Percentiles rank a stretch among this genome's conserved stretches.
Conservation (phyloP, 2,329 filamentous ascomycete species). For the Macrophomina pseudophaseolina region DNA sequence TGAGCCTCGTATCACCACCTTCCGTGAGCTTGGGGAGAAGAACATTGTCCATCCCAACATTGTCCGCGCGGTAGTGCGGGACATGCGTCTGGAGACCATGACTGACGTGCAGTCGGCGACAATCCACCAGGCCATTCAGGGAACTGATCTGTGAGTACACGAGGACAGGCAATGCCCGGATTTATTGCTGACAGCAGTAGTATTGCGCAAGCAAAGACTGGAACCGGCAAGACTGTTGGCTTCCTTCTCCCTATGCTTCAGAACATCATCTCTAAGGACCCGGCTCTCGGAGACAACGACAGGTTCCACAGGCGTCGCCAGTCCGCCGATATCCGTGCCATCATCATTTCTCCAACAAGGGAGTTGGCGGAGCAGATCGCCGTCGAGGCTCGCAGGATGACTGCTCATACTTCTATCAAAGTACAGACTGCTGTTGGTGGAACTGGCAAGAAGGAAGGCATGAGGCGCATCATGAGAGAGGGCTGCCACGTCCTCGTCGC, state of each 20-base stretch:
- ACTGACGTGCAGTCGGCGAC: conserved; percentile 89
- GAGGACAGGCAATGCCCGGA: background rate
- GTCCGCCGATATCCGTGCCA: conserved; percentile 61
- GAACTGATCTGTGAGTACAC: conserved; percentile 76
- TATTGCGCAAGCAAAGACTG: conserved; percentile 92
- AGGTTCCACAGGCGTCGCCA: conserved; percentile 39
- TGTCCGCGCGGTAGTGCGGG: conserved; percentile 69
- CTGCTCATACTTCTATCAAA: conserved; percentile 67
- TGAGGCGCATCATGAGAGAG: conserved; percentile 69
- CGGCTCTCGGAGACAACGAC: conserved; percentile 56
- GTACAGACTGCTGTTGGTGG: conserved; percentile 88
- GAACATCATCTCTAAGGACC: conserved; percentile 71
- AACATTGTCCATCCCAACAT: conserved; percentile 67
- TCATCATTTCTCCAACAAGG: conserved; percentile 67
- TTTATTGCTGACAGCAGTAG: conserved; percentile 32
- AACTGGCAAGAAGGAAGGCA: conserved; percentile 73
- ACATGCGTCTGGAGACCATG: conserved; percentile 83
- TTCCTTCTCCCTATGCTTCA: conserved; percentile 89
- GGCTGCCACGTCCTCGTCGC: conserved; percentile 91
- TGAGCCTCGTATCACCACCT: conserved; percentile 43
- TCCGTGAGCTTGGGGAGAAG: conserved; percentile 50
- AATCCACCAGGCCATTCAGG: conserved; percentile 78
- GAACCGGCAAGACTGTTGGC: conserved; percentile 94
- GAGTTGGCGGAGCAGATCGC: conserved; percentile 70
- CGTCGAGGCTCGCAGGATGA: conserved; percentile 73